phyloP scores from a whole-genome alignment of 2,329 filamentous ascomycete genomes.

The Ceratocystis eucalypticola region DNA sequence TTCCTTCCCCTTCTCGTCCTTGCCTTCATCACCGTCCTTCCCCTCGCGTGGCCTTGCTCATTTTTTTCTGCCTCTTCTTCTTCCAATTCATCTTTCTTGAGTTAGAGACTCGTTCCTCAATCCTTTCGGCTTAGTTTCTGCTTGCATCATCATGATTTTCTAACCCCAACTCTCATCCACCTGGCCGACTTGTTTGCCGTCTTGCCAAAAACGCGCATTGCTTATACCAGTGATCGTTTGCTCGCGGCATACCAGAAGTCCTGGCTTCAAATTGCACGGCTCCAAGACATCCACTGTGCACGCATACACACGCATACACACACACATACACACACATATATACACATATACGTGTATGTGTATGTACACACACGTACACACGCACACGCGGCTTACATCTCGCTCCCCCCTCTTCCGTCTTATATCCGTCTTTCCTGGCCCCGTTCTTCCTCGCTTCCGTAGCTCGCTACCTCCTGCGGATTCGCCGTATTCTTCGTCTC shows the following conservation, averaged over 20 bases:
- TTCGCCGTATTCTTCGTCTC: background rate
- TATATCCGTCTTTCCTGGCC: background rate
- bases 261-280: background rate
- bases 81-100: background rate
- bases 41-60: background rate
- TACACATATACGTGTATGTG: too few species aligned
- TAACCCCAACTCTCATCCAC: background rate
- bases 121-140: background rate
- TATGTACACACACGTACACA: background rate
- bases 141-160: background rate
- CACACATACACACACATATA: background rate
- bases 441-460: background rate
- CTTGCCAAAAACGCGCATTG: slow-evolving; percentile 4
- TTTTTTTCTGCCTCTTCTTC: background rate
- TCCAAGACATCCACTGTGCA: background rate
- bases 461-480: background rate
- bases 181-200: background rate
- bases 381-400: background rate
- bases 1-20: background rate
- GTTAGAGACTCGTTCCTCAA: background rate
- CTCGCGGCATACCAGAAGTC: background rate
- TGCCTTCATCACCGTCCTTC: background rate
- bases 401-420: background rate
- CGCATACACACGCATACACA: background rate
- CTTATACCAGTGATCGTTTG: background rate